Evolutionary conservation across 495 filamentous ascomycete species (phyloP), one percentile per base, ranked within the genome.

Genomic region (Xylaria cubensis): DNA sequence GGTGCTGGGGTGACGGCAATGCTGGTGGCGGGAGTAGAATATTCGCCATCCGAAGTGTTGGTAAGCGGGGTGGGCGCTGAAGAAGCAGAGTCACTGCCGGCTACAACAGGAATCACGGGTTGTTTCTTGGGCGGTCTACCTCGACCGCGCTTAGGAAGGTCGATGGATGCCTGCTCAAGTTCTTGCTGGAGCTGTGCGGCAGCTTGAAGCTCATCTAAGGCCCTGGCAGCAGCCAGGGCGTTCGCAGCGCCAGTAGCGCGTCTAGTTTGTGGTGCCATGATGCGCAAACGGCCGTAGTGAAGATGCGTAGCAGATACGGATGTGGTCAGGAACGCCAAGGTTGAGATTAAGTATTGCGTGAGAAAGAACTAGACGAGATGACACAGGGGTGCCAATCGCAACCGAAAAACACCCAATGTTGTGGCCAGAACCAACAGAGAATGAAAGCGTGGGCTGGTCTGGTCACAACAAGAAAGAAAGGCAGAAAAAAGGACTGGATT

Each of bases 21-120:
- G 77, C 93, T 96, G 15, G 94, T 97, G 26, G 89, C 90, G 10
- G 93, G 93, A 5, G 94, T 97, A 53, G 89, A 90, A 74, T 88
- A 90, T 36, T 88, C 90, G 64, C 86, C 89, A 8, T 85, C 88
- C 1, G 86, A 87, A 50, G 86, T 83, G 19, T 72, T 78, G 17
- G 83, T 77, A 51, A 76, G 71, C 0, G 80, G 79, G 7, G 86
- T 86, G 9, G 80, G 73, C 1, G 76, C 76, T 0, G 83, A 80
- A 10, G 86, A 86, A 10, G 81, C 71, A 41, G 75, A 73, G 58
- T 69, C 65, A 64, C 73, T 72, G 24, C 24, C 51, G 34, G 59
- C 56, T 21, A 36, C 21, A 4, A 36, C 36, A 26, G 36, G 36
- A 41, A 56, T 17, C n/a, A 24, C 12, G 26, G 50, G 19, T 46